Evolutionary conservation across 2,329 filamentous ascomycete species (phyloP).

Genomic region (Colletotrichum chlorophyti): DNA sequence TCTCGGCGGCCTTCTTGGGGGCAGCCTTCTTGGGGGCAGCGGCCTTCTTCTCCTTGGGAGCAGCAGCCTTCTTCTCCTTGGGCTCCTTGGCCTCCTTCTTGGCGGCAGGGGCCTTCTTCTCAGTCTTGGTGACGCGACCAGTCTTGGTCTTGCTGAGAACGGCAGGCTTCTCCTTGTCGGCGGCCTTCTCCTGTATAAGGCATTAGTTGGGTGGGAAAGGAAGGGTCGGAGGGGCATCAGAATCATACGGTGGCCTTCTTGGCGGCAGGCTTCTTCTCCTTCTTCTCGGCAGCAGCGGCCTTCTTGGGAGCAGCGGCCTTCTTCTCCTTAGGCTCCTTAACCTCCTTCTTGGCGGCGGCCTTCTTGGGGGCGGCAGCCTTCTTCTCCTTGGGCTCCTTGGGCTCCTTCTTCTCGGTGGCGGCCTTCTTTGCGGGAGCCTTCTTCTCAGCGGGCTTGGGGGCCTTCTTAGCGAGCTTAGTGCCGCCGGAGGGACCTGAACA

Average conservation of each 20-base stretch:
- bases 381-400: slow-evolving; percentile 48
- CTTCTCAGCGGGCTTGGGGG: slow-evolving; percentile 41
- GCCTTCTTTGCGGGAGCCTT: slow-evolving; percentile 43
- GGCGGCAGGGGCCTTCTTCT: slow-evolving; percentile 53
- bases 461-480: slow-evolving; percentile 80
- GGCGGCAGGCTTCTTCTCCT: slow-evolving; percentile 51
- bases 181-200: slow-evolving; percentile 49
- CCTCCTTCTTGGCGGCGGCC: slow-evolving; percentile 44
- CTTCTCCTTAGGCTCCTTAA: slow-evolving; percentile 43
- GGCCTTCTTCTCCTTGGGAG: slow-evolving; percentile 55
- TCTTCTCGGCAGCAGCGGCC: slow-evolving; percentile 34
- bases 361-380: slow-evolving; percentile 57
- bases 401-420: slow-evolving; percentile 38
- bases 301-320: slow-evolving; percentile 34
- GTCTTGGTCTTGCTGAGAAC: slow-evolving; percentile 84
- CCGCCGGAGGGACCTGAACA: slow-evolving; percentile 78
- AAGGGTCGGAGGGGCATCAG: slow-evolving; percentile 33
- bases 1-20: slow-evolving; percentile 47
- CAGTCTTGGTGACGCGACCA: slow-evolving; percentile 80
- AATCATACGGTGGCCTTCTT: slow-evolving; percentile 45
- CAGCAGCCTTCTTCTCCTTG: slow-evolving; percentile 54
- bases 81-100: slow-evolving; percentile 53
- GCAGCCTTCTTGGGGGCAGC: slow-evolving; percentile 52
- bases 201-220: slow-evolving; percentile 4
- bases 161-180: slow-evolving; percentile 73